These are phyloP conservation scores for Debaryomyces coudertii DNA, from an alignment of 1,139 yeast genomes.

Conservation along the genomic window DNA sequence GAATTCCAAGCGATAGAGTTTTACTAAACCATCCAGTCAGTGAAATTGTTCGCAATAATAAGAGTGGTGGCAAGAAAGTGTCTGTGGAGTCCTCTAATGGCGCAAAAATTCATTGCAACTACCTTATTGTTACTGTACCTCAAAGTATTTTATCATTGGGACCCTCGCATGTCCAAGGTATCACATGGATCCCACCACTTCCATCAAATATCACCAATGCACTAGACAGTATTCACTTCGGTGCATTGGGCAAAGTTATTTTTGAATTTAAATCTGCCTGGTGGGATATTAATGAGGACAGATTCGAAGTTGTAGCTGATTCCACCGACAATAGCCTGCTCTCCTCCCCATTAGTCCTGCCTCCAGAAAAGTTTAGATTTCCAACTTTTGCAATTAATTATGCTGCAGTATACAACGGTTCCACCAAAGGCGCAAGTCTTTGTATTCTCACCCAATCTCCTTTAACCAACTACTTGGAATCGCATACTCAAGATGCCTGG, in stretches of 20 bases:
- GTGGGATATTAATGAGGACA: constrained; percentile 63
- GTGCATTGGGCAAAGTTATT: constrained; percentile 75
- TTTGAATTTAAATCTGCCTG: constrained; percentile 69
- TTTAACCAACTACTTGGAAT: constrained; percentile 55
- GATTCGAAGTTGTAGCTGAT: constrained; percentile 52
- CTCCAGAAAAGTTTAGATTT: constrained; percentile 34
- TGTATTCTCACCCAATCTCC: constrained; percentile 71
- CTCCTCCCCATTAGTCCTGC: constrained; percentile 19
- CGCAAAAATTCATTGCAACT: constrained; percentile 40
- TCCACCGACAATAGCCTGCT: constrained; percentile 10
- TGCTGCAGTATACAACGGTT: constrained; percentile 24
- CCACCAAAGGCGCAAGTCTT: constrained; percentile 38
- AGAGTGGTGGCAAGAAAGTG: constrained; percentile 17
- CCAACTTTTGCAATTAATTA: constrained; percentile 37
- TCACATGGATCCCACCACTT: constrained; percentile 63
- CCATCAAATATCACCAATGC: constrained; percentile 52
- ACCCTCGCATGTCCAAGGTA: constrained; percentile 41
- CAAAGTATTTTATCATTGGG: constrained; percentile 61
- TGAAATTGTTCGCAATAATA: constrained; percentile 35
- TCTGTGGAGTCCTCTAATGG: constrained; percentile 26
- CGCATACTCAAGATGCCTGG: constrained; percentile 44
- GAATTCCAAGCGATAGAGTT: constrained; percentile 45
- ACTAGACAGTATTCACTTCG: constrained; percentile 58
- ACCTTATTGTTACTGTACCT: constrained; percentile 73
- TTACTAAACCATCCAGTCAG: constrained; percentile 50